Base-by-base conservation (phyloP, 208 protist genomes). In the Wallacemonas sp. region DNA sequence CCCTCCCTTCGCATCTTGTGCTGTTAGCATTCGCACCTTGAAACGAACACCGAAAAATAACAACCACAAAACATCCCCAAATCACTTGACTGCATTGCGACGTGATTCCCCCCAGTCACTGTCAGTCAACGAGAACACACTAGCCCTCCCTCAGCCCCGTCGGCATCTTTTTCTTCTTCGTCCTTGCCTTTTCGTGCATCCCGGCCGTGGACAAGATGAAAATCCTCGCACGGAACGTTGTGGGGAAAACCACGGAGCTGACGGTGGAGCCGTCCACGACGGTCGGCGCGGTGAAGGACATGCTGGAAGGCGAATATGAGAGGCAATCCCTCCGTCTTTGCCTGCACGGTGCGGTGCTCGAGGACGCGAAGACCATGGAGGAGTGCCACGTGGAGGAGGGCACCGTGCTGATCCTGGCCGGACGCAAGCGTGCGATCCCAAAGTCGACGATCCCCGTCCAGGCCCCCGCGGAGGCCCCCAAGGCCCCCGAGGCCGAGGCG, bases 271-370 rank as follows among this genome's bases (percentile, higher is more conserved):
- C 62, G 11, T 65, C 71, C 22, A 77, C 80, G 8, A 91, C 77
- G 10, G 67, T 91, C 25, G 41, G 72, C 32, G 77, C 84, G 14
- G 63, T 94, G 26, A 93, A 93, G 65, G 74, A 81, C 50, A 33
- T 74, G 32, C 74, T 94, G 36, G 80, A 86, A 67, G 77, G 76
- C 28, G 91, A 94, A 38, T 96, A 96, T 54, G 76, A 89, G 45
- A 48, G 68, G 11, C 67, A 77, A 46, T 81, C 76, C 65, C 61
- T 96, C 61, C 77, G 76, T 22, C 65, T 96, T 32, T 92, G 85
- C 65, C 89, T 79, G 63, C 91, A 96, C 29, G 87, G 87, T n/a
- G 42, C 55, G 14, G 68, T 94, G 25, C 49, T 91, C 4, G 82
- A 87, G 28, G 76, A 93, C 54, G 23, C 22, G 45, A 85, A 81